Percentiles rank a stretch among this genome's conserved stretches.
Evolutionary conservation across 176 grass and related monocot species (phyloP).

Genomic region (Musa acuminata): DNA sequence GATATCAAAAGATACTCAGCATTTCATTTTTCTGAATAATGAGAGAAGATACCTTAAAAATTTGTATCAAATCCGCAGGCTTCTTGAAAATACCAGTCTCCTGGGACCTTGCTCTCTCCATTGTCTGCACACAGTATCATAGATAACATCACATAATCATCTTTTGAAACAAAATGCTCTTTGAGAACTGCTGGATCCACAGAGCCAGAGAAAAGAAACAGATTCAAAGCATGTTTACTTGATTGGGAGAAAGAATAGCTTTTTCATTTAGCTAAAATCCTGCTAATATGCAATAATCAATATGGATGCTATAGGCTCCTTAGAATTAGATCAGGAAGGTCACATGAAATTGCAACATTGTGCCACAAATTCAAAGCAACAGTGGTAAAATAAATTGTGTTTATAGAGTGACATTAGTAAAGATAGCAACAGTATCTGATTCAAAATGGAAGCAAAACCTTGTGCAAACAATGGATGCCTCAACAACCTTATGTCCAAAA

Average conservation of each 20-base stretch:
- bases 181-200: neutral
- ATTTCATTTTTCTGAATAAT: neutral
- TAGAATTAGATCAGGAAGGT: neutral
- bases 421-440: neutral
- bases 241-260: too few relatives aligned
- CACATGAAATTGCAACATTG: neutral
- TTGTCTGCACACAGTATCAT: constrained; percentile 41
- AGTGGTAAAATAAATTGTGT: too few relatives aligned
- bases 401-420: neutral
- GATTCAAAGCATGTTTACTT: too few relatives aligned
- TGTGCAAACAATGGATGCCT: too few relatives aligned
- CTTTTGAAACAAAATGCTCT: neutral
- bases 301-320: neutral
- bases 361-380: neutral
- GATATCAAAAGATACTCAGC: neutral
- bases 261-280: neutral
- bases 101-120: constrained; percentile 83
- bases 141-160: neutral
- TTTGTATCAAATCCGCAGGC: constrained; percentile 78
- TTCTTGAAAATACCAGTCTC: constrained; percentile 89
- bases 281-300: neutral
- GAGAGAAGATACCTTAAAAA: constrained; percentile 82
- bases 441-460: neutral
- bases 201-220: neutral
- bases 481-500: too few relatives aligned